These are phyloP conservation scores for Trichoderma simmonsii DNA, from an alignment of 2,329 filamentous ascomycete genomes.

Conservation along the genomic window DNA sequence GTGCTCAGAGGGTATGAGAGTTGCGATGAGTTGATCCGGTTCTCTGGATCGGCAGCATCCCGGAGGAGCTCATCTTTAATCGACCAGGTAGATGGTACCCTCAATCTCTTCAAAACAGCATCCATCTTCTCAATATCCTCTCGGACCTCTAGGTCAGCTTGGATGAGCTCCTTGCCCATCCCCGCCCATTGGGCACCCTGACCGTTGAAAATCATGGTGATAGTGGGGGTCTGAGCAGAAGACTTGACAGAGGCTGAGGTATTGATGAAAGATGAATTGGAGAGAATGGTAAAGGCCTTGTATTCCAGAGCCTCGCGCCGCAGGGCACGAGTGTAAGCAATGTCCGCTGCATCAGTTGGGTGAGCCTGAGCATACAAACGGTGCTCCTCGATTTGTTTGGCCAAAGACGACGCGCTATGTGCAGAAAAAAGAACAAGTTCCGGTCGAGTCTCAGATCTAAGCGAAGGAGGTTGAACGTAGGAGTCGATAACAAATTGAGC, in stretches of 20 bases:
- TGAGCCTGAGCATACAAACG: slow-evolving; percentile 31
- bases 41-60: slow-evolving; percentile 17
- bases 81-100: slow-evolving; percentile 30
- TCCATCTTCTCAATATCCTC: slow-evolving; percentile 22
- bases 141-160: slow-evolving; percentile 23
- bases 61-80: slow-evolving; percentile 16
- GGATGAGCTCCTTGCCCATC: slow-evolving; percentile 37
- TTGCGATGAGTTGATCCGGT: slow-evolving; percentile 31
- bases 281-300: slow-evolving; percentile 20
- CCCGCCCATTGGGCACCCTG: slow-evolving; percentile 45
- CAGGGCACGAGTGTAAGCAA: slow-evolving; percentile 10
- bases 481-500: slow-evolving; percentile 30
- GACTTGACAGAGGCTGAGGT: background rate
- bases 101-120: slow-evolving; percentile 9
- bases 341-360: slow-evolving; percentile 9
- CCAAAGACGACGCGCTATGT: background rate
- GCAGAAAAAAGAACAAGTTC: slow-evolving; percentile 17
- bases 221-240: background rate
- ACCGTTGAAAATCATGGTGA: slow-evolving; percentile 40
- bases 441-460: background rate
- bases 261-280: background rate
- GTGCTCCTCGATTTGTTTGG: slow-evolving; percentile 12
- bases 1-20: slow-evolving; percentile 53
- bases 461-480: background rate
- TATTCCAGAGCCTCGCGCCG: background rate